Evolutionary conservation across 306 rosid species (phyloP).

Genomic region (Prunus campanulata): DNA sequence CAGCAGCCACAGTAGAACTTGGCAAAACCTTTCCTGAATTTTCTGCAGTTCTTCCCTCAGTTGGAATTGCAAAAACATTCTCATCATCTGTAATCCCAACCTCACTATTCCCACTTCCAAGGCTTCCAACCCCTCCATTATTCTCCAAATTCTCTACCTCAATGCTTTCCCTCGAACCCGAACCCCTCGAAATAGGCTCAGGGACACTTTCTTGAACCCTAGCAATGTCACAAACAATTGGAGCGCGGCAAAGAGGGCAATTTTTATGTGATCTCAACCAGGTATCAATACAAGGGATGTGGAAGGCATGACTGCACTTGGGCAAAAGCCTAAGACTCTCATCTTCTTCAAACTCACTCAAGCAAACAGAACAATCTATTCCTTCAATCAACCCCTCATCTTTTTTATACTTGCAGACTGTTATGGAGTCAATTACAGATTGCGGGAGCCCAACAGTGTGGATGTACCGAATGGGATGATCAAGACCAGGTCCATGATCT

Average conservation of each 20-base stretch:
- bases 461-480: slow-evolving; percentile 62
- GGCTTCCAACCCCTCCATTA: slow-evolving; percentile 5
- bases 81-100: slow-evolving; percentile 21
- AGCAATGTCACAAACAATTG: slow-evolving; percentile 31
- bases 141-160: slow-evolving; percentile 24
- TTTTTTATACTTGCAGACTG: slow-evolving; percentile 46
- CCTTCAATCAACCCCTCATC: slow-evolving; percentile 61
- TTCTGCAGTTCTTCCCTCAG: slow-evolving; percentile 14
- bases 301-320: slow-evolving; percentile 69
- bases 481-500: slow-evolving; percentile 25
- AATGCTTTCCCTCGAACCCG: slow-evolving; percentile 16
- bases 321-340: slow-evolving; percentile 68
- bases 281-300: slow-evolving; percentile 41
- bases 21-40: slow-evolving; percentile 18
- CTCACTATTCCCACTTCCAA: slow-evolving; percentile 28
- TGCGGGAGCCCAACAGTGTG: slow-evolving; percentile 59
- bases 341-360: slow-evolving; percentile 63
- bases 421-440: slow-evolving; percentile 63
- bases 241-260: slow-evolving; percentile 53
- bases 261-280: slow-evolving; percentile 50
- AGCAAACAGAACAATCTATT: slow-evolving; percentile 75
- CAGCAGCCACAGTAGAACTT: slow-evolving; percentile 6
- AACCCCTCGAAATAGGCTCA: slow-evolving; percentile 21
- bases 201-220: slow-evolving; percentile 2
- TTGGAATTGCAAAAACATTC: background rate